Conservation (phyloP, 2,329 filamentous ascomycete species). For the Nemania sp. region DNA sequence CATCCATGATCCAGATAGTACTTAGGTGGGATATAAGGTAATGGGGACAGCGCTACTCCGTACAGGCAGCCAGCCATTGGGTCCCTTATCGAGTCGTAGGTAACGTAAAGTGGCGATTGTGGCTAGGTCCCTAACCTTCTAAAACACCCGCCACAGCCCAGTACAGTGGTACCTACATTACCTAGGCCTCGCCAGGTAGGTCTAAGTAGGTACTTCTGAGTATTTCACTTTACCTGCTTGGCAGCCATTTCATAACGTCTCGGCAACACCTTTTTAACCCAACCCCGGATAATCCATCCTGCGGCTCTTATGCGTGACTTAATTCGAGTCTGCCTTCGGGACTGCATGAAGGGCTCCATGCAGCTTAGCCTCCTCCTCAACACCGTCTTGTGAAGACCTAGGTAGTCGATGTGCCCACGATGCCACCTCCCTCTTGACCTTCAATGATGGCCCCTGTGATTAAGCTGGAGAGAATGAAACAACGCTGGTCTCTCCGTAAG, state of each 20-base stretch:
- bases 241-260: too few relatives aligned
- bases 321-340: background rate
- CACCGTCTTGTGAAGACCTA: background rate
- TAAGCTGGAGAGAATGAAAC: background rate
- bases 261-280: too few relatives aligned
- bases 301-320: background rate
- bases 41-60: too few relatives aligned
- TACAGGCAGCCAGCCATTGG: too few relatives aligned
- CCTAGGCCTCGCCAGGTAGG: background rate
- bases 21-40: too few relatives aligned
- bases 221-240: too few relatives aligned
- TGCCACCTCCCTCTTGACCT: background rate
- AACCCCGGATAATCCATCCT: too few relatives aligned
- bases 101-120: too few relatives aligned
- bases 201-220: too few relatives aligned
- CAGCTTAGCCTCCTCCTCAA: background rate
- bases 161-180: background rate
- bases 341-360: background rate
- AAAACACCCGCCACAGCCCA: slow-evolving; percentile 3
- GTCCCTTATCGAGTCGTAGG: too few relatives aligned
- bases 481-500: background rate
- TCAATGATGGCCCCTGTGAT: background rate
- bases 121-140: too few relatives aligned
- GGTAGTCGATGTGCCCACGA: background rate
- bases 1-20: background rate